Percentiles rank a stretch among this genome's conserved stretches.
These are phyloP conservation scores for Delonix regia DNA, from an alignment of 306 rosid species.

Conservation along the genomic window DNA sequence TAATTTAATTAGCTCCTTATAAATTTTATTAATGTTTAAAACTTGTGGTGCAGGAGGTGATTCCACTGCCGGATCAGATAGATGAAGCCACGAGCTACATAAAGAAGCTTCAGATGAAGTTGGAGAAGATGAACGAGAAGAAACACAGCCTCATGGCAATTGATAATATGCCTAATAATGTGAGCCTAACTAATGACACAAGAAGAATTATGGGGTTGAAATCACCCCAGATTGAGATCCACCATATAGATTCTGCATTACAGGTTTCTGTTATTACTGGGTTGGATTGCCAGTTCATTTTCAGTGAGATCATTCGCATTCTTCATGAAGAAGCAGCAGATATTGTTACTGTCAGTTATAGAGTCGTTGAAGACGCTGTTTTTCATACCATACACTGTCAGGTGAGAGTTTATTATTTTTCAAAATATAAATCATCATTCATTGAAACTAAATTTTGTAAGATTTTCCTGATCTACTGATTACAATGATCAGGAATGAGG, in stretches of 20 bases:
- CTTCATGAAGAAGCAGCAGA: slow-evolving; percentile 64
- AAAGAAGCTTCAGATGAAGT: slow-evolving; percentile 51
- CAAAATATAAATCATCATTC: too few species aligned
- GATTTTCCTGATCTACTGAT: too few species aligned
- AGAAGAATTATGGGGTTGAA: neutral
- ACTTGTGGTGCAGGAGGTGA: slow-evolving; percentile 41
- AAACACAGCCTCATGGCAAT: slow-evolving; percentile 37
- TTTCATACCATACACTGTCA: slow-evolving; percentile 55
- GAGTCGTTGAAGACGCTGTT: slow-evolving; percentile 44
- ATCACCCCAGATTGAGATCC: slow-evolving; percentile 54
- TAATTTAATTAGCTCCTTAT: neutral
- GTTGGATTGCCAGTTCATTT: slow-evolving; percentile 53
- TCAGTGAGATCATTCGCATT: slow-evolving; percentile 46
- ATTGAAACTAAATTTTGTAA: too few species aligned
- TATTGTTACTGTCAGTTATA: slow-evolving; percentile 55
- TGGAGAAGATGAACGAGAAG: slow-evolving; percentile 67
- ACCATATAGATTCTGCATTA: slow-evolving; percentile 45
- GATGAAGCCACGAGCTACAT: slow-evolving; percentile 58
- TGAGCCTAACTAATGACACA: neutral
- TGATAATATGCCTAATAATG: neutral
- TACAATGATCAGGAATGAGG: too few species aligned
- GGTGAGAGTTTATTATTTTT: slow-evolving; percentile 35
- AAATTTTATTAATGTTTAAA: neutral
- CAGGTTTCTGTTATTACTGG: slow-evolving; percentile 54
- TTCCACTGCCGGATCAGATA: slow-evolving; percentile 56